Evolutionary conservation across 139 green algal species (phyloP).

Genomic region (Yamagishiella unicocca): DNA sequence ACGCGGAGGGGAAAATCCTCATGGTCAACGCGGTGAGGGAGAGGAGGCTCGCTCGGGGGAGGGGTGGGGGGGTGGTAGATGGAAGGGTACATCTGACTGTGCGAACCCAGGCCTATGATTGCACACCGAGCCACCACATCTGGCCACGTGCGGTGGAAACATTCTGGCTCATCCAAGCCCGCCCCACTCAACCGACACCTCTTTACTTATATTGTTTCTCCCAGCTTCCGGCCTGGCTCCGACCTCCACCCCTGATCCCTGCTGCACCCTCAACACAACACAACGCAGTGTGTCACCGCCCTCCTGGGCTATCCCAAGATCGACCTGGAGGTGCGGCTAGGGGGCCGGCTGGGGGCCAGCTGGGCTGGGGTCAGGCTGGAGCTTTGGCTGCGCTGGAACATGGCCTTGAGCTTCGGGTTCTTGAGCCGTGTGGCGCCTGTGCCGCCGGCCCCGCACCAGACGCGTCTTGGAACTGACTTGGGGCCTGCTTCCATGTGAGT

Average conservation of each 20-base stretch:
- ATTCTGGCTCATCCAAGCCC: too few species aligned
- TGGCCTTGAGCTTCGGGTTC: neutral
- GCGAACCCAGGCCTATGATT: too few species aligned
- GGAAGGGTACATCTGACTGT: too few species aligned
- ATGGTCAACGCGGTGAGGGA: constrained; percentile 41
- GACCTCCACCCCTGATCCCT: neutral
- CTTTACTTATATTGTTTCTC: neutral
- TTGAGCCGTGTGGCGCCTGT: neutral
- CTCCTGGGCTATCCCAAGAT: constrained; percentile 54
- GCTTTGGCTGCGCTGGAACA: neutral
- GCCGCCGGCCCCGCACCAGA: neutral
- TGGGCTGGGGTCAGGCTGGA: neutral
- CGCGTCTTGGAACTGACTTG: neutral
- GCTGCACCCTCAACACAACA: neutral
- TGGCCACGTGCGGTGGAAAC: too few species aligned
- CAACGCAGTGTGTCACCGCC: constrained; percentile 34
- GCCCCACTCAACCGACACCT: neutral
- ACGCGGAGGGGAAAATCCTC: constrained; percentile 50
- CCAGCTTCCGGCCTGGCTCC: neutral
- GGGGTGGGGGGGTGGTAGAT: too few species aligned
- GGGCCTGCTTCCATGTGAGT: neutral
- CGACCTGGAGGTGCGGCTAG: constrained; percentile 40
- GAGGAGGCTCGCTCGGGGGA: neutral
- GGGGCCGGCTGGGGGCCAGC: neutral
- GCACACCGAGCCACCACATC: too few species aligned